Conservation (phyloP, 345 rosid genomes). For the Anastatica hierochuntica region DNA sequence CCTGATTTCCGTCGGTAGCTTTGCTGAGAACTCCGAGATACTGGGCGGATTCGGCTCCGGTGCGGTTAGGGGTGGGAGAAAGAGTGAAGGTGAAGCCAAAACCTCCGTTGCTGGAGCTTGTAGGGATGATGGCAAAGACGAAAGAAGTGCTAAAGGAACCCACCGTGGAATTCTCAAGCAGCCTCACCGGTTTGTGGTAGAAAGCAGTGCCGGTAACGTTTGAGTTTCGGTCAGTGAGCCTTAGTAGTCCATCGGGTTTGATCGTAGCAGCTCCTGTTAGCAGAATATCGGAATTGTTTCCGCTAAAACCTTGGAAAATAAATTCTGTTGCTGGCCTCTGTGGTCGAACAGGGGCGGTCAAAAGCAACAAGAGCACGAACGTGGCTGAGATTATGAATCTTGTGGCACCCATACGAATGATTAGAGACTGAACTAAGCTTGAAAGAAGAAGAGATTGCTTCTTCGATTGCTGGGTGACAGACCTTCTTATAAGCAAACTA, state of each 20-base stretch:
- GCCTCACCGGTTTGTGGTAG: constrained; percentile 16
- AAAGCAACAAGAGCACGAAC: too few species aligned
- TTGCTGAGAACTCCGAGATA: constrained; percentile 40
- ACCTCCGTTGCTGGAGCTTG: constrained; percentile 34
- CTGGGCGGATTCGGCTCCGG: constrained; percentile 27
- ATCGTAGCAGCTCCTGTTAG: background rate
- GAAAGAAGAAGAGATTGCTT: too few species aligned
- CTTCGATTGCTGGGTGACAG: too few species aligned
- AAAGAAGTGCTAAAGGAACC: constrained; percentile 42
- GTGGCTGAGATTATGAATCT: too few species aligned
- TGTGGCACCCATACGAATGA: too few species aligned
- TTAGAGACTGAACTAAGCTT: too few species aligned
- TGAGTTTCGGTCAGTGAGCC: constrained; percentile 11
- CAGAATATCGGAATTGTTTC: background rate
- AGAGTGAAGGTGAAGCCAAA: constrained; percentile 48
- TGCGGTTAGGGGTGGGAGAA: constrained; percentile 30
- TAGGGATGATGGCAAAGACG: constrained; percentile 36
- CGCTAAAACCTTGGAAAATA: constrained; percentile 14
- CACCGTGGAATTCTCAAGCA: constrained; percentile 11
- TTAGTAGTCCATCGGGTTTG: constrained; percentile 17
- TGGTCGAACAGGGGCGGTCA: background rate
- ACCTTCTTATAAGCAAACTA: too few species aligned
- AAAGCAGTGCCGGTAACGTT: constrained; percentile 17
- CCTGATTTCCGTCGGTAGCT: background rate
- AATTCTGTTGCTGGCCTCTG: constrained; percentile 20